Evolutionary conservation across 768 basidiomycete species (phyloP).

Genomic region (Exidia glandulosa): DNA sequence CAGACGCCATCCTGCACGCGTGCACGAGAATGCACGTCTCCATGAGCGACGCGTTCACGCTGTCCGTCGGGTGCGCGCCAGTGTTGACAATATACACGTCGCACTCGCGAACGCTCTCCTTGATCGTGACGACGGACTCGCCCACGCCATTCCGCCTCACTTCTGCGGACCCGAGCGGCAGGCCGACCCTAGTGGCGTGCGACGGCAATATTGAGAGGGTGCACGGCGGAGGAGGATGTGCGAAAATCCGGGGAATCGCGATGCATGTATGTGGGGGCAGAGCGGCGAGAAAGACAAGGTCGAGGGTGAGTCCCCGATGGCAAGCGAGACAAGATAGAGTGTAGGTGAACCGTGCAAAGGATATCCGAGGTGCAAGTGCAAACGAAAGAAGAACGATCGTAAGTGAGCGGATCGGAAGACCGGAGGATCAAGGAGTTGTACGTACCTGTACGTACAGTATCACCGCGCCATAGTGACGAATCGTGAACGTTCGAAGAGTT

Average conservation of each 20-base stretch:
- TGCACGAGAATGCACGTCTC: conserved; percentile 99
- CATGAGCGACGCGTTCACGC: conserved; percentile 89
- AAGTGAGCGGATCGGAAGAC: no score
- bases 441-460: no score
- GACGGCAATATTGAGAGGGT: no score
- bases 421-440: no score
- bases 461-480: no score
- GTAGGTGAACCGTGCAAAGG: conserved; percentile 7
- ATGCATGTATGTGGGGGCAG: no score
- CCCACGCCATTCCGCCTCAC: conserved; percentile 83
- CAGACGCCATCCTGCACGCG: conserved; percentile 98
- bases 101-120: conserved; percentile 92
- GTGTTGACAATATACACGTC: conserved; percentile 99
- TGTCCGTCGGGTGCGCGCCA: conserved; percentile 46
- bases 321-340: no score
- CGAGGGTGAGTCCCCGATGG: no score
- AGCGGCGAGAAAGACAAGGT: no score
- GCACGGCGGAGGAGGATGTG: conserved; percentile 14
- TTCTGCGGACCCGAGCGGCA: conserved; percentile 79
- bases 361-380: conserved; percentile 3
- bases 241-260: conserved; percentile 16
- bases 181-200: no score
- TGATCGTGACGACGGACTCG: conserved; percentile 84
- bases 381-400: no score
- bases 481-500: no score